Evolutionary conservation across 2,329 filamentous ascomycete genomes (phyloP), one percentile per base, ranked within the genome.

Genomic region (Trematosphaeria pertusa): DNA sequence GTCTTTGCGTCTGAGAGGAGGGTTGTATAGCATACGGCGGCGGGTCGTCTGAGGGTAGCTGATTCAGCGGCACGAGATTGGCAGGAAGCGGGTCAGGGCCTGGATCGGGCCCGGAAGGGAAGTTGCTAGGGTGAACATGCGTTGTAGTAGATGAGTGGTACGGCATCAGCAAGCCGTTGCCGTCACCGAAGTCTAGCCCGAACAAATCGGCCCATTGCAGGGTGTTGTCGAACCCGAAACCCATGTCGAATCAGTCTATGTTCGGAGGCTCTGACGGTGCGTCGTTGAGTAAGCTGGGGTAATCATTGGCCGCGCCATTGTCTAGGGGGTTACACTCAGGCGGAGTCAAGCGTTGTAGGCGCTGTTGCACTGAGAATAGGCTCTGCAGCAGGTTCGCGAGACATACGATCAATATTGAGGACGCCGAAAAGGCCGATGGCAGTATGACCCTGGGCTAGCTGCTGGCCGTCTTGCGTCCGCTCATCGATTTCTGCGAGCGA

Each of bases 181-280:
- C 34, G 20, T 20, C 20, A 24, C 37, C 37, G 12, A 46, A 42
- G 26, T 37, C 37, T 10, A 50, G 24, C n/a, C 12, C 19, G 15
- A 50, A 42, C 6, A 50, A 24, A 34, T 50, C 47, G 24, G 42
- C 31, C 47, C 43, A 50, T 12, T 46, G 42, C 24, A 46, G 19
- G 12, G 36, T 37, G 17, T 35, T 22, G 33, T 46, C 33, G 12
- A 37, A 37, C 5, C 32, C 42, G 5, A 42, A 34, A 18, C 37
- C 38, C 12, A 37, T 20, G 24, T 46, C 43, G 24, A 46, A 37
- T 33, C 32, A 37, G 24, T 46, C 43, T 10, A 41, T 18, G 14
- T 36, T 14, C 17, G 34, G 18, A 19, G 35, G 35, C 15, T 18
- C 21, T 35, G 40, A 21, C 11, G 20, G 15, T 14, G 22, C 9